Evolutionary conservation across 2,329 filamentous ascomycete genomes (phyloP).

Genomic region (Alternaria incomplexa): DNA sequence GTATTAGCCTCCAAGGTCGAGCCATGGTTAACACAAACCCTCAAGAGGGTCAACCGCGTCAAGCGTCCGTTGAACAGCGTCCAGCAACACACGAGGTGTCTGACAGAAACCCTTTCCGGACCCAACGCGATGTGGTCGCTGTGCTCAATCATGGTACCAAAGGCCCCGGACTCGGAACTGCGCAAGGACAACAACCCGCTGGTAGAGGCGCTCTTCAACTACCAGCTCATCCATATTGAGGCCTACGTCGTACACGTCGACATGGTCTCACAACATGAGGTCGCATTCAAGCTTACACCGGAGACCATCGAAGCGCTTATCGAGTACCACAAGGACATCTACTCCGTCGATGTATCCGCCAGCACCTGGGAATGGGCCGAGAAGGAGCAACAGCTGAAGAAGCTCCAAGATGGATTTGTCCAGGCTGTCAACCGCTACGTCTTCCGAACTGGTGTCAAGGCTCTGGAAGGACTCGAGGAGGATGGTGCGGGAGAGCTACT

Average conservation of each 20-base stretch:
- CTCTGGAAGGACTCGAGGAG: conserved; percentile 94
- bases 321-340: conserved; percentile 95
- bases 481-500: conserved; percentile 94
- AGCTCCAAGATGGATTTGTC: conserved; percentile 94
- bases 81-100: conserved; percentile 90
- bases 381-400: conserved; percentile 95
- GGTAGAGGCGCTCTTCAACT: conserved; percentile 88
- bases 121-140: conserved; percentile 93
- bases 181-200: conserved; percentile 81
- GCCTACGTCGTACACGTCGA: conserved; percentile 99
- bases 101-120: conserved; percentile 92
- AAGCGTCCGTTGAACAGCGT: conserved; percentile 98
- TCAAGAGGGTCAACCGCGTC: conserved; percentile 95
- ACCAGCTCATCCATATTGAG: conserved; percentile 90
- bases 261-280: conserved; percentile 96
- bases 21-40: conserved; percentile 93
- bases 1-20: conserved; percentile 91
- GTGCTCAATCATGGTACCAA: conserved; percentile 89
- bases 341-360: conserved; percentile 87
- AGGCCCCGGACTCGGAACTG: conserved; percentile 84
- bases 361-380: conserved; percentile 94
- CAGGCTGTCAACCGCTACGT: conserved; percentile 98
- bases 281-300: conserved; percentile 94
- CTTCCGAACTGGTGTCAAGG: conserved; percentile 85
- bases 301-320: conserved; percentile 93